phyloP scores from a whole-genome alignment of 306 rosid species.

The Ziziphus jujuba region DNA sequence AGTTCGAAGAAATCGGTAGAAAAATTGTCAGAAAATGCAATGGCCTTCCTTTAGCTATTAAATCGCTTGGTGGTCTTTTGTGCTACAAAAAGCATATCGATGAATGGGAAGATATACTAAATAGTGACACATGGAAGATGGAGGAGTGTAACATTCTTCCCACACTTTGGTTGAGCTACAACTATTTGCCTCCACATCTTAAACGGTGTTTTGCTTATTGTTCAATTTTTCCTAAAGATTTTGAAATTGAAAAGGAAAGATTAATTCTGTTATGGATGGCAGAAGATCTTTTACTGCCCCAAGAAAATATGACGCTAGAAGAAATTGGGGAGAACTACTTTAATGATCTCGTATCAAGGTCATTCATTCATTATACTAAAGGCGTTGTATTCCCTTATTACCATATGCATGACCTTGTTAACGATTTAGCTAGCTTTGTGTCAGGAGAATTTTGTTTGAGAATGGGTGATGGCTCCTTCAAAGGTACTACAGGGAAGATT shows the following conservation, averaged over 20 bases:
- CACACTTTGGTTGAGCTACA: constrained; percentile 21
- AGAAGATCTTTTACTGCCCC: constrained; percentile 17
- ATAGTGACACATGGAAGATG: not conserved
- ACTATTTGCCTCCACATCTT: constrained; percentile 12
- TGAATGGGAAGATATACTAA: not conserved
- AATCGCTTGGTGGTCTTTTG: constrained; percentile 9
- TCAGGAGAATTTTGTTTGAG: constrained; percentile 11
- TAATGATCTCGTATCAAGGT: constrained; percentile 26
- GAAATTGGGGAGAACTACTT: constrained; percentile 31
- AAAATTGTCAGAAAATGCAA: constrained; percentile 24
- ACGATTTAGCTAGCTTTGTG: constrained; percentile 2
- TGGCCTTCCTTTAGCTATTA: constrained; percentile 17
- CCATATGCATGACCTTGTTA: constrained; percentile 15
- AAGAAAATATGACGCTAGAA: not conserved
- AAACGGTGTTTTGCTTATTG: constrained; percentile 23
- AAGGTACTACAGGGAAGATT: not conserved
- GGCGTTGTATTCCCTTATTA: too few species aligned
- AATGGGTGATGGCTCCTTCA: not conserved
- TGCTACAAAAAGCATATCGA: not conserved
- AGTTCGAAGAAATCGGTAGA: constrained; percentile 10
- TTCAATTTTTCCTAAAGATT: constrained; percentile 24
- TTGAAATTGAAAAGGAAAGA: too few species aligned
- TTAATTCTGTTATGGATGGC: constrained; percentile 42
- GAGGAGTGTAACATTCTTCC: not conserved
- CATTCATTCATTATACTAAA: not conserved